Evolutionary conservation across 805 yeast genomes (phyloP).

Genomic region (Saturnispora galanensis): DNA sequence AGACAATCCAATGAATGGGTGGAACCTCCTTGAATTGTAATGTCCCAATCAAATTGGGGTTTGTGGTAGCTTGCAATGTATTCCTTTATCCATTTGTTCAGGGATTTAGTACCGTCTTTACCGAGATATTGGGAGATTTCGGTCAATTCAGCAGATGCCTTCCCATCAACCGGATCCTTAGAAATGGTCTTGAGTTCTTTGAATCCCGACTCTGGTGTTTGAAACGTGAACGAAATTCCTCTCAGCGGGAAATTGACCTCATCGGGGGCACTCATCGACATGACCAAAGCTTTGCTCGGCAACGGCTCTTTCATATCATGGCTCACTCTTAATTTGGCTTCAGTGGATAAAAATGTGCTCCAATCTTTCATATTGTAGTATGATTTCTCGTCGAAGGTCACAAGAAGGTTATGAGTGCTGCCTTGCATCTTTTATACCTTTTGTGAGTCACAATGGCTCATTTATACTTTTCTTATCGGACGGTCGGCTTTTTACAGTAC

Average conservation of each 20-base stretch:
- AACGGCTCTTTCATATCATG: slow-evolving; percentile 22
- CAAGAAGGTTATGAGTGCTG: no score
- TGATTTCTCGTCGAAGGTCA: no score
- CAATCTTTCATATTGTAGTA: slow-evolving; percentile 9
- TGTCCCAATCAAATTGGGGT: slow-evolving; percentile 56
- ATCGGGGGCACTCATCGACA: slow-evolving; percentile 47
- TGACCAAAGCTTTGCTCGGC: slow-evolving; percentile 32
- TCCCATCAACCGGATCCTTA: slow-evolving; percentile 19
- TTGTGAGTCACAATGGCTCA: not conserved
- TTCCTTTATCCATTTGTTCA: slow-evolving; percentile 31
- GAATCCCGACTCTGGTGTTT: slow-evolving; percentile 37
- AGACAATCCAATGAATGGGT: slow-evolving; percentile 85
- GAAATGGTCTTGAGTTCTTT: slow-evolving; percentile 27
- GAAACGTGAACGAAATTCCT: slow-evolving; percentile 17
- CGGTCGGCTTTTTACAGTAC: no score
- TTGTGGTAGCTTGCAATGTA: slow-evolving; percentile 36
- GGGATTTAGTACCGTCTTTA: slow-evolving; percentile 38
- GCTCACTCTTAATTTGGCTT: slow-evolving; percentile 21
- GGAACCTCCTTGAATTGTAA: slow-evolving; percentile 67
- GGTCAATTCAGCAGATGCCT: slow-evolving; percentile 25
- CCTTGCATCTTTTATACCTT: not conserved
- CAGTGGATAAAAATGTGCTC: slow-evolving; percentile 19
- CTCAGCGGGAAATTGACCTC: slow-evolving; percentile 42
- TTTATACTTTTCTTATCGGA: not conserved
- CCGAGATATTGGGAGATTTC: slow-evolving; percentile 42